Percentiles rank a stretch among this genome's conserved stretches.
Conservation (phyloP, 805 yeast species). For the Nakazawaea molendinolei region DNA sequence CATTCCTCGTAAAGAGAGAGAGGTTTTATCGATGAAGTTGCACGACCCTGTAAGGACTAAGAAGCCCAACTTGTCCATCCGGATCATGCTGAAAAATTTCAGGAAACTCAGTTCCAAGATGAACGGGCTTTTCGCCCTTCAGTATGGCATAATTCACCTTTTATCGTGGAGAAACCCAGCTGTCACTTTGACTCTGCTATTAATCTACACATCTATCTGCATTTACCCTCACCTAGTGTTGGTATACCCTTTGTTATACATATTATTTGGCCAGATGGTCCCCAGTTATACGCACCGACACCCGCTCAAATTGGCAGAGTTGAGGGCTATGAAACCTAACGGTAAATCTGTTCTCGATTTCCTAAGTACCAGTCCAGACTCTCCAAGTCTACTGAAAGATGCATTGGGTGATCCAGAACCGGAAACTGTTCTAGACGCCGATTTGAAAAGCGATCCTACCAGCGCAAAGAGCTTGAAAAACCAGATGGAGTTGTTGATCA, state of each 20-base stretch:
- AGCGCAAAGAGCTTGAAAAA: slow-evolving; percentile 7
- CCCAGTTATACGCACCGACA: slow-evolving; percentile 69
- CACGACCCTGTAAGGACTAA: slow-evolving; percentile 37
- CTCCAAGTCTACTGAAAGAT: slow-evolving; percentile 10
- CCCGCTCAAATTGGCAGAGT: slow-evolving; percentile 43
- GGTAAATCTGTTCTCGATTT: slow-evolving; percentile 49
- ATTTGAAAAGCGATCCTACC: too few relatives aligned
- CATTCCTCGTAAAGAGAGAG: slow-evolving; percentile 42
- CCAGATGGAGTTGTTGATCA: slow-evolving; percentile 41
- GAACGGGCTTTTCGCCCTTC: slow-evolving; percentile 51
- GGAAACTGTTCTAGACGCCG: background rate
- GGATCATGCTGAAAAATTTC: slow-evolving; percentile 50
- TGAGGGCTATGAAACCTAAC: slow-evolving; percentile 38
- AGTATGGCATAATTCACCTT: slow-evolving; percentile 52
- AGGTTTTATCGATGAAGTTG: slow-evolving; percentile 32
- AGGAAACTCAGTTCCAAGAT: slow-evolving; percentile 48
- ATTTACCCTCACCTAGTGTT: slow-evolving; percentile 64
- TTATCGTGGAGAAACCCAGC: slow-evolving; percentile 74
- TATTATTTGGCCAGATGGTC: slow-evolving; percentile 53
- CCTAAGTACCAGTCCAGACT: slow-evolving; percentile 15
- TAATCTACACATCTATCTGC: slow-evolving; percentile 60
- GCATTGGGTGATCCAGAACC: background rate
- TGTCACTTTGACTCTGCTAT: slow-evolving; percentile 53
- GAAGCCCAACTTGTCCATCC: slow-evolving; percentile 50
- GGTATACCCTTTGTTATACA: slow-evolving; percentile 51